Evolutionary conservation across 805 yeast species (phyloP).

Genomic region (Lipomyces sp.): DNA sequence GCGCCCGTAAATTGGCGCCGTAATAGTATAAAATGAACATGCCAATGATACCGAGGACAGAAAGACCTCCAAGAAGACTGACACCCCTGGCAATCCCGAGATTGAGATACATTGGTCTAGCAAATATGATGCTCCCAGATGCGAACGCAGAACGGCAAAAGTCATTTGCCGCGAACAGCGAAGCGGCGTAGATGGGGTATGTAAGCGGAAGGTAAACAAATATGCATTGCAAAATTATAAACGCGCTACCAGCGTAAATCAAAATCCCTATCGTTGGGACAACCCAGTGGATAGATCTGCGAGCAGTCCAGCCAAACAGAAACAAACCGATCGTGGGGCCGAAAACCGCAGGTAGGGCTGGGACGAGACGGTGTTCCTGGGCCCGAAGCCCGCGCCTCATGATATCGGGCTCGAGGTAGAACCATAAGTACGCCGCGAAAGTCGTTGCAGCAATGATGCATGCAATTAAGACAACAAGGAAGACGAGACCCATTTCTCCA

Average conservation of each 20-base stretch:
- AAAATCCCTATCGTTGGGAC: slow-evolving; percentile 53
- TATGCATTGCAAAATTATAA: slow-evolving; percentile 57
- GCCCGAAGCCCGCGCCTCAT: slow-evolving; percentile 43
- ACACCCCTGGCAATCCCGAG: slow-evolving; percentile 55
- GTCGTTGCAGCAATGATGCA: slow-evolving; percentile 47
- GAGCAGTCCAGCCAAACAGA: slow-evolving; percentile 58
- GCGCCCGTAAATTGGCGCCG: slow-evolving; percentile 9
- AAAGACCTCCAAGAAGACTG: slow-evolving; percentile 49
- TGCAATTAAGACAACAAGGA: slow-evolving; percentile 56
- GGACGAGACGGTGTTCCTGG: slow-evolving; percentile 58
- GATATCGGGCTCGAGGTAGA: slow-evolving; percentile 45
- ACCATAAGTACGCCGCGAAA: slow-evolving; percentile 17
- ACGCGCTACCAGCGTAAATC: slow-evolving; percentile 50
- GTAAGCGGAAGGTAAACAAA: slow-evolving; percentile 57
- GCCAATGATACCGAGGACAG: slow-evolving; percentile 46
- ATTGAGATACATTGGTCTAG: slow-evolving; percentile 59
- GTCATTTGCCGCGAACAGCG: slow-evolving; percentile 63
- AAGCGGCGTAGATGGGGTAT: slow-evolving; percentile 57
- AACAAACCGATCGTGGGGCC: slow-evolving; percentile 55
- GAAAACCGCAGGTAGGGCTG: slow-evolving; percentile 42
- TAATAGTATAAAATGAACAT: not conserved
- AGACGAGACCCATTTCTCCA: slow-evolving; percentile 56
- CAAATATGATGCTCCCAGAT: slow-evolving; percentile 68
- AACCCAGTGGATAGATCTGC: slow-evolving; percentile 54
- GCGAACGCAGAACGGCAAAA: slow-evolving; percentile 58